Base-by-base conservation (phyloP, 192 early-diverging fungal genomes). In the Jimgerdemannia flammicorona region DNA sequence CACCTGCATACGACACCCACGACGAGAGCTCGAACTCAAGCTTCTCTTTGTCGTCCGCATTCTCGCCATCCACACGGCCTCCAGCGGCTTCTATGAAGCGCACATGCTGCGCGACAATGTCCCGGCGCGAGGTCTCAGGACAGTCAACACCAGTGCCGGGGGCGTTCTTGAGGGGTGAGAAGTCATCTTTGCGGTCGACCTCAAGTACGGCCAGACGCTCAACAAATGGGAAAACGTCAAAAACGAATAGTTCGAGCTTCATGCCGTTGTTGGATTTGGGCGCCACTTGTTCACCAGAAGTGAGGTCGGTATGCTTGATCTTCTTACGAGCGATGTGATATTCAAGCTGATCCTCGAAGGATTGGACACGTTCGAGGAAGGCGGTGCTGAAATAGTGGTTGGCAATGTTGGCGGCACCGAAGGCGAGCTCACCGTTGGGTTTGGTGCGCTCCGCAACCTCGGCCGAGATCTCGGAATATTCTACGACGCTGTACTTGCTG, bases 211-310 rank as follows among this genome's bases (percentile, higher is more conserved):
- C 95, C 87, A 99, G 88, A 59, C 84, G 75, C 72, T 97, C 82
- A 40, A 93, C 91, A 76, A 91, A 96, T 40, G 98, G 97, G 83
- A 99, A 96, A 10, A 99, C 97, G 82, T 99, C 98, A 92, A 99
- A 99, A 64, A 99, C 97, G 84, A 99, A 99, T 77, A 96, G 89
- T 87, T 99, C 98, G 14, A 99, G 89, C 85, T 99, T 99, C 90
- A 99, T 96, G 67, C 97, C 98, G 77, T 97, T 98, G 81, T 91
- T 90, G 74, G 90, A 90, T 64, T 84, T 88, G 29, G 98, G 98
- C 0, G 81, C 75, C 64, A 93, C 77, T 40, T 81, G 72, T 74
- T 90, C 87, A 64, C 96, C 96, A 7, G 93, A 88, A 43, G 84
- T 82, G n/a, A 90, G 70, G 74, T 98, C 93, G 40, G 95, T 80